These are phyloP conservation scores for Yamadazyma atmosphaerica DNA, from an alignment of 1,139 yeast genomes.

Conservation along the genomic window DNA sequence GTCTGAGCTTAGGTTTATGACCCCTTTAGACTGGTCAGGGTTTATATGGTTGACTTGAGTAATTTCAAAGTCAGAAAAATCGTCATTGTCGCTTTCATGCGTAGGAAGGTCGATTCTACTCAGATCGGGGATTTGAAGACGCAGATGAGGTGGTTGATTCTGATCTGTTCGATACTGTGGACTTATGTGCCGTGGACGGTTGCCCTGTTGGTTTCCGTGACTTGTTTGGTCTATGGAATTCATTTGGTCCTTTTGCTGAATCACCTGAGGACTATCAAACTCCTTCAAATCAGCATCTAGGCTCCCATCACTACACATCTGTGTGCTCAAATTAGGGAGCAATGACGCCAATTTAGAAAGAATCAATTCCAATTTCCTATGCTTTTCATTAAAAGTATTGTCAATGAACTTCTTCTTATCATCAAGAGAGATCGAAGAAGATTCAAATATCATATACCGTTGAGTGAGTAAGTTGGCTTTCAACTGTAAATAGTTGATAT, in stretches of 20 bases:
- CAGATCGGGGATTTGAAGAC: slow-evolving; percentile 5
- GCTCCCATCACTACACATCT: neutral
- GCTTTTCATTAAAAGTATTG: slow-evolving; percentile 23
- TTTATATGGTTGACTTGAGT: slow-evolving; percentile 12
- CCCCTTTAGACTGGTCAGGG: too few species aligned
- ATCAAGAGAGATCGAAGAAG: slow-evolving; percentile 37
- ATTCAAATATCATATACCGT: slow-evolving; percentile 29
- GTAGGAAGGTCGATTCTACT: neutral
- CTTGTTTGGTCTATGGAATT: too few species aligned
- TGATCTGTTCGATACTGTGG: too few species aligned
- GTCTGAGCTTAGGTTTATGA: neutral
- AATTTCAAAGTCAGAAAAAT: slow-evolving; percentile 11
- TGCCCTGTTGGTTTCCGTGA: too few species aligned
- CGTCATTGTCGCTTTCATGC: slow-evolving; percentile 4
- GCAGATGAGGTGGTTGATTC: neutral
- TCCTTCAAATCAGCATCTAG: slow-evolving; percentile 6
- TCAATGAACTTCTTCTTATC: slow-evolving; percentile 28
- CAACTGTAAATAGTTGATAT: slow-evolving; percentile 12
- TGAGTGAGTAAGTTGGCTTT: slow-evolving; percentile 28
- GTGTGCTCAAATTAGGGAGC: slow-evolving; percentile 2
- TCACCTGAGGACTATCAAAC: neutral
- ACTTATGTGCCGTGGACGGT: too few species aligned
- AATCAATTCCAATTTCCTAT: slow-evolving; percentile 8
- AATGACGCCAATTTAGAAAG: slow-evolving; percentile 4
- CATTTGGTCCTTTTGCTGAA: too few species aligned